Evolutionary conservation across 306 rosid species (phyloP), one percentile per base, ranked within the genome.

Genomic region (Canavalia ensiformis): DNA sequence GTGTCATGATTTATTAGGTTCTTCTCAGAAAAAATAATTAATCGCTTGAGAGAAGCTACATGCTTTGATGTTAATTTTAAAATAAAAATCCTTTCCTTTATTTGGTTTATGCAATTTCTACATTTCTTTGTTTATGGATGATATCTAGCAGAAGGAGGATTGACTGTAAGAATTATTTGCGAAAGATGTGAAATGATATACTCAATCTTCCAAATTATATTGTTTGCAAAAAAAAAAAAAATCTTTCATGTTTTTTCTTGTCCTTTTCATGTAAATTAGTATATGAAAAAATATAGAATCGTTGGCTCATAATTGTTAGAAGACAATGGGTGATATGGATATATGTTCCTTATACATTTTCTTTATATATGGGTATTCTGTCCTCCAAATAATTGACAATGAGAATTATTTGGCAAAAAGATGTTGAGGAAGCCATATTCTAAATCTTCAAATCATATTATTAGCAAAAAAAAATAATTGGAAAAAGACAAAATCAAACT

Each of bases 41-140:
- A 57, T 46, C 50, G 59, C 30, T 57, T 45, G 70, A 56, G 55
- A 68, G 49, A 68, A 41, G 68, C 44, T 47, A 29, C 47, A 58
- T 45, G 1, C 25, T 18, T 18, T 18, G 25, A 18, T 18, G 25
- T 18, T 18, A 18, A 18, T 18, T 18, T 18, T 18, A 45, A 45
- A 45, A 45, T 45, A 45, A 49, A 49, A 31, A 29, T 47, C 42
- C 3, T 25, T 41, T 56, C 4, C 3, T 30, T 75, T 75, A 4
- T 30, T 52, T 37, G 37, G 25, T 44, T 60, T 28, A 29, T 54
- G 63, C 73, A 56, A 37, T 62, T 33, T 35, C 8, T 34, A 7
- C 49, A n/a, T 5, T 35, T 44, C 47, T 6, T 68, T 49, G 25
- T 55, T 12, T 31, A n/a, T 56, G 70, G 69, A 30, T 57, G 39